These are phyloP conservation scores for Niebla homalea DNA, from an alignment of 495 filamentous ascomycete species.

Conservation along the genomic window DNA sequence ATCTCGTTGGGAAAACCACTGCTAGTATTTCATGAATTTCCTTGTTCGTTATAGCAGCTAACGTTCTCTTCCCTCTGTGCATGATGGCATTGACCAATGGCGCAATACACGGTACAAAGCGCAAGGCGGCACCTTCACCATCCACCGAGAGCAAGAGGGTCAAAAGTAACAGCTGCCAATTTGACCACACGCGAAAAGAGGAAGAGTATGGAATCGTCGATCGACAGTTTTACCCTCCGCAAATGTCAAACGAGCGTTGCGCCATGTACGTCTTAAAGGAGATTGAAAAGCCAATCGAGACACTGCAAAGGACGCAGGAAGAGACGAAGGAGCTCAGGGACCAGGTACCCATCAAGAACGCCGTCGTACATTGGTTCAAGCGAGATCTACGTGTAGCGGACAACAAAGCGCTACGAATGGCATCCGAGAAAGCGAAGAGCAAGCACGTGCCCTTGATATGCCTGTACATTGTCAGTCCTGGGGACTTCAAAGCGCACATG, in stretches of 20 bases:
- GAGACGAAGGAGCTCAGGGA: slow-evolving; percentile 11
- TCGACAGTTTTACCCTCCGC: slow-evolving; percentile 69
- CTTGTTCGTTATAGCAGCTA: neutral
- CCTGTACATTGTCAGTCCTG: slow-evolving; percentile 69
- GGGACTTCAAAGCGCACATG: slow-evolving; percentile 76
- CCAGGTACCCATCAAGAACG: slow-evolving; percentile 35
- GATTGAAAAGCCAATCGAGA: slow-evolving; percentile 57
- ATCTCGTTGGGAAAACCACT: no score
- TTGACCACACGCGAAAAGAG: slow-evolving; percentile 23
- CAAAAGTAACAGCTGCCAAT: slow-evolving; percentile 6
- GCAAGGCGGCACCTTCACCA: slow-evolving; percentile 4
- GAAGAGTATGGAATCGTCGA: slow-evolving; percentile 60
- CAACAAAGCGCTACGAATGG: slow-evolving; percentile 58
- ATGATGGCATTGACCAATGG: slow-evolving; percentile 2
- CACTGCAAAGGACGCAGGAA: slow-evolving; percentile 34
- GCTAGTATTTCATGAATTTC: no score
- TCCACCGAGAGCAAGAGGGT: slow-evolving; percentile 8
- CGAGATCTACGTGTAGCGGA: slow-evolving; percentile 62
- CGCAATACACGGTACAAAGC: slow-evolving; percentile 7
- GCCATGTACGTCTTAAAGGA: slow-evolving; percentile 53
- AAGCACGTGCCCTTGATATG: slow-evolving; percentile 55
- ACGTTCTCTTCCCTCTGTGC: neutral
- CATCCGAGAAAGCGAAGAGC: slow-evolving; percentile 51
- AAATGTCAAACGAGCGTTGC: slow-evolving; percentile 69
- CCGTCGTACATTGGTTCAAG: slow-evolving; percentile 89